Percentiles rank a stretch among this genome's conserved stretches.
Conservation (phyloP, 148 eudicot species). For the Pouteria glomerata region DNA sequence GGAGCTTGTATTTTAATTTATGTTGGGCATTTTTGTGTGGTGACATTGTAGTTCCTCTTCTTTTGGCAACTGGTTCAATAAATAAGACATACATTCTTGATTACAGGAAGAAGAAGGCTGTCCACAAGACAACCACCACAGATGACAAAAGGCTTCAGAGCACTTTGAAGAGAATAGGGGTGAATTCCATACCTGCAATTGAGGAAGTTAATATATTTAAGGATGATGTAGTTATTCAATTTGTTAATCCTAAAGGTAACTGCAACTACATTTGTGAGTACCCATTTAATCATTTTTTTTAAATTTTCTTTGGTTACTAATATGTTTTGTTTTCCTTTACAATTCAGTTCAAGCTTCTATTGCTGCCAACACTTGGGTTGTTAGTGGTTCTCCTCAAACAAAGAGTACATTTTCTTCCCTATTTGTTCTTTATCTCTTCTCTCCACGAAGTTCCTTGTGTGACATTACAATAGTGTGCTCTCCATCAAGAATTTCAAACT, state of each 20-base stretch:
- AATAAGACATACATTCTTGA: background rate
- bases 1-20: too few species aligned
- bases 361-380: constrained; percentile 95
- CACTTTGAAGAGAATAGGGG: constrained; percentile 88
- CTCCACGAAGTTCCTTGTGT: too few species aligned
- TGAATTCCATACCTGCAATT: constrained; percentile 72
- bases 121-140: constrained; percentile 82
- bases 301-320: background rate
- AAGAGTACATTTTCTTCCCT: constrained; percentile 50
- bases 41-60: background rate
- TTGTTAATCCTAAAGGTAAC: constrained; percentile 72
- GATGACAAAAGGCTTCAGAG: constrained; percentile 92
- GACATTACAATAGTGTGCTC: background rate
- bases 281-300: background rate
- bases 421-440: background rate
- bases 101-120: constrained; percentile 91
- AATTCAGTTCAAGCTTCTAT: constrained; percentile 87
- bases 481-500: background rate
- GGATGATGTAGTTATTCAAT: constrained; percentile 88
- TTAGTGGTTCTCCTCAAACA: constrained; percentile 85
- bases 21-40: too few species aligned
- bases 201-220: constrained; percentile 89
- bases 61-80: background rate
- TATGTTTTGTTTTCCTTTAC: background rate
- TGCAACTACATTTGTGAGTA: background rate